Percentiles rank a stretch among this genome's conserved stretches.
phyloP scores from a whole-genome alignment of 306 rosid species.

The Neltuma alba region DNA sequence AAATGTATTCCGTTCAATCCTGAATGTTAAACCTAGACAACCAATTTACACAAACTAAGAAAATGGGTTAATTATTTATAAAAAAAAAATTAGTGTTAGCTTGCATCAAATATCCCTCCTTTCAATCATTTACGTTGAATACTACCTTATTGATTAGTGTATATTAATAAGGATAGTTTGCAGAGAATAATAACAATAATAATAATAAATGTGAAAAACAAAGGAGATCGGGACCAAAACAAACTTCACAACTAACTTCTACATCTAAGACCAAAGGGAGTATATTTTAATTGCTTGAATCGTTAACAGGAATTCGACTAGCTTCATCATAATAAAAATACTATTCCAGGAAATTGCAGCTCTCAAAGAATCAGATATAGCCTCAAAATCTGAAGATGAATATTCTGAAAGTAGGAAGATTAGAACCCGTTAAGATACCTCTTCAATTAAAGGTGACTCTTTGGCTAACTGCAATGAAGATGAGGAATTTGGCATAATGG shows the following conservation, averaged over 20 bases:
- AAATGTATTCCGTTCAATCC: background rate
- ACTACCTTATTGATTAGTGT: background rate
- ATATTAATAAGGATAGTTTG: no score
- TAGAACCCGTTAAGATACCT: slow-evolving; percentile 57
- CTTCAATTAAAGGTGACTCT: slow-evolving; percentile 73
- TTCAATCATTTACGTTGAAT: no score
- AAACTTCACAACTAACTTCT: background rate
- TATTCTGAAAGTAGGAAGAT: slow-evolving; percentile 16
- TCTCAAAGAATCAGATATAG: background rate
- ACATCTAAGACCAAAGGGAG: no score
- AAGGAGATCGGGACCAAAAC: background rate
- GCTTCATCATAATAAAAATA: background rate
- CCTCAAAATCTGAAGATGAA: background rate
- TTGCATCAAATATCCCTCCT: background rate
- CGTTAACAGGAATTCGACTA: background rate
- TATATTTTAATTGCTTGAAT: background rate
- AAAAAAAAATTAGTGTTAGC: no score
- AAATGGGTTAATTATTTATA: no score
- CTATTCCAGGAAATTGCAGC: slow-evolving; percentile 1
- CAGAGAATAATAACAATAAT: no score
- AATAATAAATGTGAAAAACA: background rate
- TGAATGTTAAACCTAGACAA: background rate
- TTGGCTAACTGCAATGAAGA: slow-evolving; percentile 78
- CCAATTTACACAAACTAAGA: no score
- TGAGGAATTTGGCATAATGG: slow-evolving; percentile 68